Conservation (phyloP, 257 asterid species). For the Primulina eburnea region DNA sequence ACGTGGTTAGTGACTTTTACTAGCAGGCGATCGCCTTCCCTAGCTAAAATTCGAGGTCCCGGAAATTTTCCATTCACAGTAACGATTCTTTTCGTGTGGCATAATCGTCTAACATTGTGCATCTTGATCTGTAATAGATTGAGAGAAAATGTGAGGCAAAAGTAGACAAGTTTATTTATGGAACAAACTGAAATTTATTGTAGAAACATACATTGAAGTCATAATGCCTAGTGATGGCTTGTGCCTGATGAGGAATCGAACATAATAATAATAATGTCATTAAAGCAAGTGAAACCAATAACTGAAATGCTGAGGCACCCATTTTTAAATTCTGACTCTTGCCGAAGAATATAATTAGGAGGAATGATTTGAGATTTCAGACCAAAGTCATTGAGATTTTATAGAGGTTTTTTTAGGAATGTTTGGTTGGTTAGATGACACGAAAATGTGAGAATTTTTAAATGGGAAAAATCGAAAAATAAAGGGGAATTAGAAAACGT, state of each 20-base stretch:
- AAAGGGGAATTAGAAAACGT: not conserved
- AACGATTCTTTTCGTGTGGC: slow-evolving; percentile 52
- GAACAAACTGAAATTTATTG: not conserved
- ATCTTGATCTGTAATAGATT: slow-evolving; percentile 36
- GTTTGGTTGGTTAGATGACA: slow-evolving; percentile 28
- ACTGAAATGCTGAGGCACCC: slow-evolving; percentile 10
- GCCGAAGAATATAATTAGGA: not conserved
- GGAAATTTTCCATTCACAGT: slow-evolving; percentile 56
- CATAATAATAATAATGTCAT: slow-evolving; percentile 5
- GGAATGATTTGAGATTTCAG: slow-evolving; percentile 13
- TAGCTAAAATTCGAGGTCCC: slow-evolving; percentile 55
- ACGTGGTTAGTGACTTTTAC: slow-evolving; percentile 54
- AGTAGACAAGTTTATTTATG: not conserved
- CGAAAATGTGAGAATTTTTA: not conserved
- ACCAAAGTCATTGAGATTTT: slow-evolving; percentile 19
- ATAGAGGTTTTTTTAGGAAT: slow-evolving; percentile 16
- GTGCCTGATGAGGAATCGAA: slow-evolving; percentile 22
- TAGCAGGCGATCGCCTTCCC: slow-evolving; percentile 55
- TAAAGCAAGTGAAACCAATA: not conserved
- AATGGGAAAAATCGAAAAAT: not conserved
- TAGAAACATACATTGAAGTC: slow-evolving; percentile 27
- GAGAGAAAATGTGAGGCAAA: not conserved
- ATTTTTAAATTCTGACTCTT: not conserved
- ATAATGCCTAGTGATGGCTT: slow-evolving; percentile 26
- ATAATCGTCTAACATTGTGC: slow-evolving; percentile 44